Percentiles rank a stretch among this genome's conserved stretches.
Evolutionary conservation across 495 filamentous ascomycete genomes (phyloP).

Genomic region (Penicillium simplicissimum): DNA sequence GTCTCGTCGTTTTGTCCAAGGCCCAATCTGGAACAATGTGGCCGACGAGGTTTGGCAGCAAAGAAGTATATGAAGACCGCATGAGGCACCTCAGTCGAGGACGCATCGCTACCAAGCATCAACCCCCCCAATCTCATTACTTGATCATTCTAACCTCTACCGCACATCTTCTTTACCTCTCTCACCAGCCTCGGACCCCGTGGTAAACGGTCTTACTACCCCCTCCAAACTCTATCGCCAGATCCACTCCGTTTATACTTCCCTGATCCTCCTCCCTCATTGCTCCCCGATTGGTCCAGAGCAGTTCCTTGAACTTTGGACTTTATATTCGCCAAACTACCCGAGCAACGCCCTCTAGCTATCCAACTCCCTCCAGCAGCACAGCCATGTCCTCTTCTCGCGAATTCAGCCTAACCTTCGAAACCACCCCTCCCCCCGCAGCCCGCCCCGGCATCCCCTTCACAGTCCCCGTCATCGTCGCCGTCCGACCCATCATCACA

Average conservation of each 20-base stretch:
- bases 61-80: constrained; percentile 29
- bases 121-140: background rate
- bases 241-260: constrained; percentile 14
- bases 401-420: constrained; percentile 40
- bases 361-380: background rate
- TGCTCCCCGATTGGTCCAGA: constrained; percentile 11
- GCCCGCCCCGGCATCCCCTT: constrained; percentile 32
- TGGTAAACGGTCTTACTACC: background rate
- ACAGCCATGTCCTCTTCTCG: constrained; percentile 34
- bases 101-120: background rate
- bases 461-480: constrained; percentile 39
- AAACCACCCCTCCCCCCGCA: constrained; percentile 35
- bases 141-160: background rate
- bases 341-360: background rate
- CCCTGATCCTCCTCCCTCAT: background rate
- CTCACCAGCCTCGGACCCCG: background rate
- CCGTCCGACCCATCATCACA: constrained; percentile 36
- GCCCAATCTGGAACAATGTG: constrained; percentile 15
- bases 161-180: background rate
- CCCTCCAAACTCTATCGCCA: background rate
- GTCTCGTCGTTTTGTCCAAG: constrained; percentile 4
- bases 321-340: constrained; percentile 2
- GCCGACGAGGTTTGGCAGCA: constrained; percentile 6
- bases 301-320: constrained; percentile 11
- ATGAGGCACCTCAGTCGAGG: background rate